Percentiles rank a stretch among this genome's conserved stretches.
These are phyloP conservation scores for Pythium phragmitis DNA, from an alignment of 352 stramenopile genomes.

Conservation along the genomic window DNA sequence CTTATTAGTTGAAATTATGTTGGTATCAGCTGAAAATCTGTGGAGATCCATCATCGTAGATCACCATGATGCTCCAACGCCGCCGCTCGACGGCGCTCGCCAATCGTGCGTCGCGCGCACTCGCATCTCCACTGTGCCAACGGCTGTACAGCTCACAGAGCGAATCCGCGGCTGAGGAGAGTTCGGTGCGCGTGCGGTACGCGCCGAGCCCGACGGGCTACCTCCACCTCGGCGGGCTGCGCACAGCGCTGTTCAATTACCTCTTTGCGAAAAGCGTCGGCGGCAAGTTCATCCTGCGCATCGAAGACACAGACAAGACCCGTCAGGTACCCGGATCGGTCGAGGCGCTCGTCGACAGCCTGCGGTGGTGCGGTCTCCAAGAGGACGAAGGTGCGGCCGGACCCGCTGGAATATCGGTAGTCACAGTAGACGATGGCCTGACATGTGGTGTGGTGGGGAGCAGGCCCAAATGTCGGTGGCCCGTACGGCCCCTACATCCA, in stretches of 20 bases:
- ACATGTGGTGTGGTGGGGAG: not conserved
- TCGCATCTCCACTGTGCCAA: not conserved
- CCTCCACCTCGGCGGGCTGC: conserved; percentile 88
- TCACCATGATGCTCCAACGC: conserved; percentile 22
- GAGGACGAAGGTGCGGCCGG: conserved; percentile 93
- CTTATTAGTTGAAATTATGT: conserved; percentile 7
- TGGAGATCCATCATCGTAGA: conserved; percentile 16
- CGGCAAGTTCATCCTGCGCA: conserved; percentile 89
- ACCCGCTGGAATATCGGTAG: not conserved
- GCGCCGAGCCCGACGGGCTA: conserved; percentile 90
- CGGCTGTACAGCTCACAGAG: conserved; percentile 3
- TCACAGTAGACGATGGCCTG: not conserved
- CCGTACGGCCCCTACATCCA: conserved; percentile 96
- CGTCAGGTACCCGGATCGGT: conserved; percentile 85
- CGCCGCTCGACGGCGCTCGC: conserved; percentile 3
- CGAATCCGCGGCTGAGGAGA: not conserved
- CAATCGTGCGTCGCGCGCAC: not conserved
- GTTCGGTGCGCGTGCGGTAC: conserved; percentile 75
- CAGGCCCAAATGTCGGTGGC: conserved; percentile 87
- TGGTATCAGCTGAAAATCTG: conserved; percentile 4
- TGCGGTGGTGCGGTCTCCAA: conserved; percentile 95
- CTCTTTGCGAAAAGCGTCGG: conserved; percentile 84
- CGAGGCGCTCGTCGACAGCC: conserved; percentile 80
- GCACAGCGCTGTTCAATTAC: conserved; percentile 93
- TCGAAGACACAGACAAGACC: conserved; percentile 93